Evolutionary conservation across 192 early-diverging fungal genomes (phyloP).

Genomic region (Cladochytrium replicatum): DNA sequence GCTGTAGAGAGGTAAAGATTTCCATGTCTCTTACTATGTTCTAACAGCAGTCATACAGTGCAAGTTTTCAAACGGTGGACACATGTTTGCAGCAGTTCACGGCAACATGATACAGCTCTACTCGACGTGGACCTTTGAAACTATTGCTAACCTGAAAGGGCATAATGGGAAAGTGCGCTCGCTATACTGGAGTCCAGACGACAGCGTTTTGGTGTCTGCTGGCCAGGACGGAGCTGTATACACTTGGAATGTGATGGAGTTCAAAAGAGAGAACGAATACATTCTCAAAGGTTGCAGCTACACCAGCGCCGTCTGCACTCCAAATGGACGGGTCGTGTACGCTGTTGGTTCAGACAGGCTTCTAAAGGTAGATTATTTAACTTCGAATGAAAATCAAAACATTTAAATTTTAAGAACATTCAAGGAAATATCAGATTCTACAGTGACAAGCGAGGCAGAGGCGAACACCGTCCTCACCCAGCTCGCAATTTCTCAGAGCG

Average conservation of each 20-base stretch:
- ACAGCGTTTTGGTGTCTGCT: constrained; percentile 35
- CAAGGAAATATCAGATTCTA: constrained; percentile 47
- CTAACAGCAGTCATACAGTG: constrained; percentile 21
- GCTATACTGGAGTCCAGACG: constrained; percentile 42
- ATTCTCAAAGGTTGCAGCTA: constrained; percentile 44
- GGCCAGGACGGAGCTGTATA: constrained; percentile 53
- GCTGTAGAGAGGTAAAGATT: constrained; percentile 38
- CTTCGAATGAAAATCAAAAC: background rate
- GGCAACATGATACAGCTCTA: constrained; percentile 45
- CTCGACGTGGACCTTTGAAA: constrained; percentile 44
- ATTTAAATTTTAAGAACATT: background rate
- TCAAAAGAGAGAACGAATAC: constrained; percentile 44
- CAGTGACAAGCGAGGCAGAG: constrained; percentile 36
- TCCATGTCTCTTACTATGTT: background rate
- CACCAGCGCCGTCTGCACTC: constrained; percentile 25
- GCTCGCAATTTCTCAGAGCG: constrained; percentile 35
- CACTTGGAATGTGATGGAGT: constrained; percentile 32
- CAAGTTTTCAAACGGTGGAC: constrained; percentile 43
- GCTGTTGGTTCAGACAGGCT: constrained; percentile 43
- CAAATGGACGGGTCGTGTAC: constrained; percentile 36
- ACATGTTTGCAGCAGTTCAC: constrained; percentile 44
- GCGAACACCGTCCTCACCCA: constrained; percentile 33
- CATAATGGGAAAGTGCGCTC: constrained; percentile 46
- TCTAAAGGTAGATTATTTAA: constrained; percentile 41
- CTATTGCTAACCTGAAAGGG: constrained; percentile 39